Evolutionary conservation across 1,139 yeast species (phyloP), one percentile per base, ranked within the genome.

Genomic region (Debaryomyces sp.): DNA sequence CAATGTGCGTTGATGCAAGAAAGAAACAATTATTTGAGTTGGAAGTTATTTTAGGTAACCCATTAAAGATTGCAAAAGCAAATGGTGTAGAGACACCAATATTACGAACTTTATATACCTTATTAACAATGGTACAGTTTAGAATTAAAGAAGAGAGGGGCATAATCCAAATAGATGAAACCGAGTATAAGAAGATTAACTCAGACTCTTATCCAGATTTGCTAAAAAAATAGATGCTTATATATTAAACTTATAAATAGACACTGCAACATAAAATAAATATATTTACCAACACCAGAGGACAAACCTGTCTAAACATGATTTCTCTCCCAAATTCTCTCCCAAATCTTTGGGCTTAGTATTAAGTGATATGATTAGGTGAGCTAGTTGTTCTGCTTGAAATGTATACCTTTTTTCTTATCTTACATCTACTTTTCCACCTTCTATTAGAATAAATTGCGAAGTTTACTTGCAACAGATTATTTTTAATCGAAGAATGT

Each of bases 41-140:
- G 46, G 91, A 87, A 59, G 82, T 81, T 21, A 84, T 89, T 52
- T 68, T 87, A 47, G 92, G 94, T 2, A 87, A 84, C 60, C 90
- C 94, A 0, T 66, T 89, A 53, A 73, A 75, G 38, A 70, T 83
- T 44, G 94, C 91, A 1, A 63, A 71, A 42, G 71, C 71, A 48
- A 77, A 82, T 51, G 74, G 75, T 3, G 80, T 88, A n/a, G 61
- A 67, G 0, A 74, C 86, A 1, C 96, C 95, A 0, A 70, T 77
- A 4, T 73, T 89, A 49, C 66, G 72, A 5, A 70, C 81, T n/a
- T 55, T 88, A 32, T 85, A 85, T 63, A 68, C 76, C 44, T 68
- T 87, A 48, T 69, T 87, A 50, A 78, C 77, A 49, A 73, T 85
- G 56, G 74, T 80, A 34, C 94, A 87, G 63, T 79, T 80, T 68